A percentile compares a stretch with the other conserved stretches of the same genome.
These are phyloP conservation scores for Amanita polypyramis DNA, from an alignment of 768 basidiomycete genomes.

Conservation along the genomic window DNA sequence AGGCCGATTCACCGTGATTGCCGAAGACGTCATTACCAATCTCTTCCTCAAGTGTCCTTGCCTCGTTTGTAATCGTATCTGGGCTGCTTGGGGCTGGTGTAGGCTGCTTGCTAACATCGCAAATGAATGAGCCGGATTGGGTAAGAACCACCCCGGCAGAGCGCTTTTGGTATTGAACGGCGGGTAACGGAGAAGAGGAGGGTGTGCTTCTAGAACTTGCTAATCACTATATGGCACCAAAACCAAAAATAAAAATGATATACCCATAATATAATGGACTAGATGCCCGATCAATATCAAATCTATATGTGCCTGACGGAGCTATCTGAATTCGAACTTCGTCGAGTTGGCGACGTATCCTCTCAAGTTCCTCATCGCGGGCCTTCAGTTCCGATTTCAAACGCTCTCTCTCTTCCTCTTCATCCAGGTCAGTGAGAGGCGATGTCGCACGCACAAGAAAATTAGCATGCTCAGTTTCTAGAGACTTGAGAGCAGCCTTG, in stretches of 20 bases:
- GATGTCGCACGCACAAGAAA: conserved; percentile 17
- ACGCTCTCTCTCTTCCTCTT: conserved; percentile 19
- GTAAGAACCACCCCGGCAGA: conserved; percentile 20
- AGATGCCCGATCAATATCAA: neutral
- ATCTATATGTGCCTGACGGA: neutral
- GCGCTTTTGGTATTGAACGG: neutral
- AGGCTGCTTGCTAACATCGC: conserved; percentile 34
- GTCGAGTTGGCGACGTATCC: conserved; percentile 17
- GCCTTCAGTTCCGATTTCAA: conserved; percentile 17
- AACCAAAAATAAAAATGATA: neutral
- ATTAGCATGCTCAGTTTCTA: conserved; percentile 15
- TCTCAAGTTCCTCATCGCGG: conserved; percentile 19
- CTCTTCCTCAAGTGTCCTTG: neutral
- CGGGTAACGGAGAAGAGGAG: neutral
- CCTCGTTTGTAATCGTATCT: conserved; percentile 11
- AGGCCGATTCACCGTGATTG: neutral
- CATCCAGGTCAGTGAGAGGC: conserved; percentile 23
- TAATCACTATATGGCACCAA: neutral
- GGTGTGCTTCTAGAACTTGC: neutral
- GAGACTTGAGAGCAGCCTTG: conserved; percentile 16
- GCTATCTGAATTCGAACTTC: conserved; percentile 3
- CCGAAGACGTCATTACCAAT: neutral
- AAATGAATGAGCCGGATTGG: conserved; percentile 37
- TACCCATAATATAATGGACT: conserved; percentile 9
- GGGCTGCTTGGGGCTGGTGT: conserved; percentile 37